Evolutionary conservation across 208 protist genomes (phyloP), one percentile per base, ranked within the genome.

Genomic region (Trypanosoma mega): DNA sequence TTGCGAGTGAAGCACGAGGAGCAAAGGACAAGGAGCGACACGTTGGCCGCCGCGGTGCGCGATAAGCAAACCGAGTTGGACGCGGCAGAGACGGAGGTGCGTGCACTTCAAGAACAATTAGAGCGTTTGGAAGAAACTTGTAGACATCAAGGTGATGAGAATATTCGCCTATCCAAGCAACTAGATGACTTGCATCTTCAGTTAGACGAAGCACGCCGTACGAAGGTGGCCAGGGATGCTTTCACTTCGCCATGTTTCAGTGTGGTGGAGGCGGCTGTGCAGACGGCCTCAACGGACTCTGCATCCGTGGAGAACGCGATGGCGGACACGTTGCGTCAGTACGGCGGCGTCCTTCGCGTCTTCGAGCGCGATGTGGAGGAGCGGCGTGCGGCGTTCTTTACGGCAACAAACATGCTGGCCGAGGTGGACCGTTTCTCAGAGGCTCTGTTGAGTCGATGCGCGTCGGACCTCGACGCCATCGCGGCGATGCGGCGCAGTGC

Each of bases 351-450:
- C 33, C 54, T 86, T 1, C 51, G 61, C 1, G 47, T 68, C 16
- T 72, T 82, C 51, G 47, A 65, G 48, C 23, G 53, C 41, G 64
- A 67, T 41, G 65, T 76, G 18, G 46, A 51, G 12, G 49, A 45
- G 9, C 75, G 57, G n/a, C 48, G 64, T 16, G 65, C 65, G 6
- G 71, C 61, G 18, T 80, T 78, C 49, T 65, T 55, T 55, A 64
- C 46, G 21, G 68, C 72, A 21, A 66, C 62, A 16, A 57, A 58
- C 20, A 76, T 74, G 58, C 50, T 86, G 20, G 43, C 49, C 1
- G 75, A 77, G 27, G 59, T 76, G 37, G 71, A 82, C 14, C 41
- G 12, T 34, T 77, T 86, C 56, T 76, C 75, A 0, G 66, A 61
- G 14, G 52, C 33, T 4, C 44, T 82, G 8, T 51, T 82, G 49